A percentile compares a stretch with the other conserved stretches of the same genome.
These are phyloP conservation scores for Pelargonium exstipulatum DNA, from an alignment of 441 rosid species.

Conservation along the genomic window DNA sequence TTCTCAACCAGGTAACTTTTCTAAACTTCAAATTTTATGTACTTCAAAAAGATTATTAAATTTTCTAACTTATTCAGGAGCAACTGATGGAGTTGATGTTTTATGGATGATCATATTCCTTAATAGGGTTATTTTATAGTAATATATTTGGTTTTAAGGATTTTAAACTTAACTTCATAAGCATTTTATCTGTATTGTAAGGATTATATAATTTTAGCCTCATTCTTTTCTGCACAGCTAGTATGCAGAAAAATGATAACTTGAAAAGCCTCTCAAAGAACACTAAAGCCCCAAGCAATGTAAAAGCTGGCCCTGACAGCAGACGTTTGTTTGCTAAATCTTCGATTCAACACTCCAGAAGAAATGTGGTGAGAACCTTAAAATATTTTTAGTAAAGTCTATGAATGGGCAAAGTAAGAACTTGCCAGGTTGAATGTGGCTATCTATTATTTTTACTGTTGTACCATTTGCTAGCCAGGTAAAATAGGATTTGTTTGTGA, in stretches of 20 bases:
- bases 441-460: neutral
- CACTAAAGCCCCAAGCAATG: slow-evolving; percentile 28
- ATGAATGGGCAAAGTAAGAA: slow-evolving; percentile 17
- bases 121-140: neutral
- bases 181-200: neutral
- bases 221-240: slow-evolving; percentile 30
- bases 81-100: neutral
- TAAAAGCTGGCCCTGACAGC: slow-evolving; percentile 37
- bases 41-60: neutral
- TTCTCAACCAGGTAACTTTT: slow-evolving; percentile 46
- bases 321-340: slow-evolving; percentile 39
- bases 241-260: slow-evolving; percentile 40
- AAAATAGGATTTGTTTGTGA: slow-evolving; percentile 1
- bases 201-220: neutral
- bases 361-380: slow-evolving; percentile 49
- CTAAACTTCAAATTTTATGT: neutral
- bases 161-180: too few relatives aligned
- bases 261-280: slow-evolving; percentile 30
- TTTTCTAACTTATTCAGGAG: neutral
- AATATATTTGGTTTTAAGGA: neutral
- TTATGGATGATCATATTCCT: neutral
- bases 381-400: slow-evolving; percentile 11
- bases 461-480: neutral
- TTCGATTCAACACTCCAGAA: slow-evolving; percentile 42
- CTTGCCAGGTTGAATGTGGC: slow-evolving; percentile 13